Conservation (phyloP, 78 protist genomes). For the Mastigamoeba balamuthi region DNA sequence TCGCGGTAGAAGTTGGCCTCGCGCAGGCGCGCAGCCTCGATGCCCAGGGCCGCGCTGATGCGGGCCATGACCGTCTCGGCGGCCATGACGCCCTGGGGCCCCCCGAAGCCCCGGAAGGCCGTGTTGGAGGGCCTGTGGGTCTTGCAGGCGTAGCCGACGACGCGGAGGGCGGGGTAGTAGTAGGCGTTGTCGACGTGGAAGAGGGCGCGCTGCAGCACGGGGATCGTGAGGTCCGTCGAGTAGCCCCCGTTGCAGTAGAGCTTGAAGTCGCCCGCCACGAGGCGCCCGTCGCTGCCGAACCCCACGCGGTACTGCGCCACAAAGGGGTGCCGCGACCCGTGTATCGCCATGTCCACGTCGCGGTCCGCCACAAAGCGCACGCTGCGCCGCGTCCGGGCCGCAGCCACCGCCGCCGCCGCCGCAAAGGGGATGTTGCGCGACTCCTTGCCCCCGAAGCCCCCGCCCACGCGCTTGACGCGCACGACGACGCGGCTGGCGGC, state of each 20-base stretch:
- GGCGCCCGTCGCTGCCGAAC: conserved; percentile 23
- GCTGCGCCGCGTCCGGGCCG: conserved; percentile 34
- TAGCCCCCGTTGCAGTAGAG: conserved; percentile 75
- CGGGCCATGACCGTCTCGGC: conserved; percentile 67
- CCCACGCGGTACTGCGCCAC: conserved; percentile 53
- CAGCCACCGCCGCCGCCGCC: conserved; percentile 57
- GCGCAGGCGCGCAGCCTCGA: background rate
- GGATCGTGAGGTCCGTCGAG: conserved; percentile 57
- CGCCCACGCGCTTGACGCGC: conserved; percentile 77
- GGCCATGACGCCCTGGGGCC: conserved; percentile 78
- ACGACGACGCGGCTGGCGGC: conserved; percentile 38
- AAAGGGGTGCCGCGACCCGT: conserved; percentile 85
- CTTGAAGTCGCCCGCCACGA: conserved; percentile 20
- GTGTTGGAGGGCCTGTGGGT: conserved; percentile 88
- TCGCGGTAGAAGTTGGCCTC: conserved; percentile 66
- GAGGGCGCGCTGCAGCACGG: conserved; percentile 77
- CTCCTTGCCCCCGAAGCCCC: conserved; percentile 98
- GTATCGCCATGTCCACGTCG: conserved; percentile 62
- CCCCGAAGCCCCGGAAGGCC: conserved; percentile 90
- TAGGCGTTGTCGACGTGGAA: conserved; percentile 79
- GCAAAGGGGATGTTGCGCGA: conserved; percentile 22
- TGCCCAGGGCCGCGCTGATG: conserved; percentile 30
- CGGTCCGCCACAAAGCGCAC: conserved; percentile 65
- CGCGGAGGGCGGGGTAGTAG: conserved; percentile 59
- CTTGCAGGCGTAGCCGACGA: conserved; percentile 43